These are phyloP conservation scores for Candida peoriensis DNA, from an alignment of 805 yeast genomes.

Conservation along the genomic window DNA sequence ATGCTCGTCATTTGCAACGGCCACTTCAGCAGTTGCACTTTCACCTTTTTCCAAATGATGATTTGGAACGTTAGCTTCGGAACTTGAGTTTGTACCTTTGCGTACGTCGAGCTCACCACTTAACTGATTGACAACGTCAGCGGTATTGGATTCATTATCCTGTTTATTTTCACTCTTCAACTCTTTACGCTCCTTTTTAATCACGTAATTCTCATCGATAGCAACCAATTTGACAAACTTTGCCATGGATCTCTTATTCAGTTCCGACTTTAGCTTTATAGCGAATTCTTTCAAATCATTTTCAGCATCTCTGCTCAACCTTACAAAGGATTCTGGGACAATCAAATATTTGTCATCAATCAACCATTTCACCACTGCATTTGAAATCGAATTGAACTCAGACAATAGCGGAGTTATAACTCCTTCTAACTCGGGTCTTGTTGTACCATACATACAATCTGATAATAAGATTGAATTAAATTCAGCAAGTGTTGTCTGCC, in stretches of 20 bases:
- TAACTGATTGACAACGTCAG: too few species aligned
- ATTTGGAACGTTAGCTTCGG: too few species aligned
- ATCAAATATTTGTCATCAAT: conserved; percentile 38
- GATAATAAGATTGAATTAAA: conserved; percentile 51
- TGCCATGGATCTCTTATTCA: conserved; percentile 41
- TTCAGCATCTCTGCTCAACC: conserved; percentile 35
- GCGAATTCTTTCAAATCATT: conserved; percentile 37
- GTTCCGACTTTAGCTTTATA: conserved; percentile 28
- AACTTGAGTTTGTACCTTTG: too few species aligned
- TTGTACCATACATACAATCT: conserved; percentile 50
- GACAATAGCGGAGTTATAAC: conserved; percentile 15
- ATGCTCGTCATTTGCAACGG: too few species aligned
- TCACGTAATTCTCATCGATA: conserved; percentile 28
- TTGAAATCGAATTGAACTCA: conserved; percentile 9
- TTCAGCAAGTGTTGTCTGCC: conserved; percentile 18
- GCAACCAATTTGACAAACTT: conserved; percentile 43
- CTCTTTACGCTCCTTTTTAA: neutral
- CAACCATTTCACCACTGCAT: conserved; percentile 35
- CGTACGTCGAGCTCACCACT: too few species aligned
- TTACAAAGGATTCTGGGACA: conserved; percentile 22
- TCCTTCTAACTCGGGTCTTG: conserved; percentile 26
- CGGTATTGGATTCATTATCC: neutral
- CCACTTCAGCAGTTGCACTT: too few species aligned
- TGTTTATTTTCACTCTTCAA: neutral
- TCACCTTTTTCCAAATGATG: too few species aligned